Evolutionary conservation across 805 yeast species (phyloP), one percentile per base, ranked within the genome.

Genomic region (Yamadazyma paraphyllophila): DNA sequence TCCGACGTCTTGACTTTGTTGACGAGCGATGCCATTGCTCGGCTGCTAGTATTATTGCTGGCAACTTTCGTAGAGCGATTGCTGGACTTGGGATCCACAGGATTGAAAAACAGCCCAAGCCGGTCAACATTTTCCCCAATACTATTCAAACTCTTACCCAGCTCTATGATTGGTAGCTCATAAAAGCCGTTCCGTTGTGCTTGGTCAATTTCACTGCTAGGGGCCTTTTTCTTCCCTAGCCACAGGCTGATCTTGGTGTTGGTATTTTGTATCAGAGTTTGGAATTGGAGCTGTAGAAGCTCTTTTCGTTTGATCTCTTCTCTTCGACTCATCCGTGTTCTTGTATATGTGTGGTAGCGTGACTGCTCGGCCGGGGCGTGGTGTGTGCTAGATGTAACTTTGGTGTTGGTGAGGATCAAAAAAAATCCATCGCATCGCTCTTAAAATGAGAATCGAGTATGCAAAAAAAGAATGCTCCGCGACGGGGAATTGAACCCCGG

Each of bases 221-320:
- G 2, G 13, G 39, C 2, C n/a, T 42, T 42, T 25, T 20, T 11
- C 12, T 6, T 20, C 6, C 34, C 36, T n/a, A 51, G 37, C 55
- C 55, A 51, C 27, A 25, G 25, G 11, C 12, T 26, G 1, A 43
- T 46, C 20, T 31, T 41, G 16, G 40, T 25, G 46, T 67, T 70
- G 13, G 66, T 67, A 26, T 63, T 62, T 3, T 67, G 51, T 5
- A 78, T 57, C 4, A 76, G 71, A 5, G 73, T 60, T 53, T 74
- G 78, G 50, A 78, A 71, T 44, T 63, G 63, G 12, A 77, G 67
- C 47, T 74, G 81, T 3, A 78, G 60, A 25, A 67, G 69, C 46
- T 77, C 75, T 50, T 77, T 77, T 36, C 63, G 57, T 49, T 73
- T 68, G 33, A 76, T 75, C 39, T 76, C 78, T 33, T 70, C 60